phyloP scores from a whole-genome alignment of 2,329 filamentous ascomycete genomes.

The Fusarium sp. region DNA sequence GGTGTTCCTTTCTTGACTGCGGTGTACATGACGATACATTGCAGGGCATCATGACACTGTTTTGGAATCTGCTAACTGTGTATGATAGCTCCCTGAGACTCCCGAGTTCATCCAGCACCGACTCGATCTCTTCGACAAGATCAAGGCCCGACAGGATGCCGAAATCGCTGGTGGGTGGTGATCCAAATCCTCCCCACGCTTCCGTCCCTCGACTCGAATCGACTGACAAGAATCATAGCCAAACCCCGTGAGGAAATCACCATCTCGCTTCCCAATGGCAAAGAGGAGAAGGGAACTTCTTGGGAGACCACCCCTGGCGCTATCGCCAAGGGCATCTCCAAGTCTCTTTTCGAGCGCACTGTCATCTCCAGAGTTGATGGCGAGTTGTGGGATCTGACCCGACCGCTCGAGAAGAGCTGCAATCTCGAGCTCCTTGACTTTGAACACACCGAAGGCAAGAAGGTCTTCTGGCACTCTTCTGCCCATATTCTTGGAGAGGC shows the following conservation, averaged over 20 bases:
- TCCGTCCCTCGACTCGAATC: constrained; percentile 3
- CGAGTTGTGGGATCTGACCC: constrained; percentile 89
- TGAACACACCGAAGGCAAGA: constrained; percentile 72
- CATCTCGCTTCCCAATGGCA: constrained; percentile 78
- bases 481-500: constrained; percentile 97
- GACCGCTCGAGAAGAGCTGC: constrained; percentile 89
- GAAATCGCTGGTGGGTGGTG: constrained; percentile 65
- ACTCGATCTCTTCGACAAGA: constrained; percentile 85
- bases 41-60: not conserved
- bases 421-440: constrained; percentile 88
- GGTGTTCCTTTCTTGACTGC: constrained; percentile 14
- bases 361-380: constrained; percentile 89
- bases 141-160: constrained; percentile 85
- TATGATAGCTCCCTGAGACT: constrained; percentile 53
- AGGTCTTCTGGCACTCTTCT: constrained; percentile 97
- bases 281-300: constrained; percentile 76
- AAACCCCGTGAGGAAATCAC: constrained; percentile 80
- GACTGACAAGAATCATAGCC: constrained; percentile 52
- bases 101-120: constrained; percentile 86
- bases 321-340: constrained; percentile 82
- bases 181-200: constrained; percentile 1
- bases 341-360: constrained; percentile 84
- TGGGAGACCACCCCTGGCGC: constrained; percentile 91
- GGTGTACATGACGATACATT: not conserved
- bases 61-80: constrained; percentile 34